Base-by-base conservation (phyloP, 306 rosid genomes). In the Coriaria nepalensis region DNA sequence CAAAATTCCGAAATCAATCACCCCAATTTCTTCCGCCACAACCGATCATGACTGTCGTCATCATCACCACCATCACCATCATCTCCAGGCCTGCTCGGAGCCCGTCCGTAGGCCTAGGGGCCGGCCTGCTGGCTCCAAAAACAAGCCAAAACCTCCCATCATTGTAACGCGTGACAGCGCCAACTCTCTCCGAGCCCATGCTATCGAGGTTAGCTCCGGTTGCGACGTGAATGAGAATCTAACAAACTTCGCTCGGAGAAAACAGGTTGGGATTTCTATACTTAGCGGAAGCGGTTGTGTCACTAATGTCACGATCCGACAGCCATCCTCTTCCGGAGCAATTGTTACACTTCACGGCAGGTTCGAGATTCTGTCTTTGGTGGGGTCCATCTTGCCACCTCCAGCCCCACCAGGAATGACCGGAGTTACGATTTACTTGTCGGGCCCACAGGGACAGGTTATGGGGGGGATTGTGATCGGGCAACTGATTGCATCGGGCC, bases 91-190 rank as follows among this genome's bases (percentile, higher is more conserved):
- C 0, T 93, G 71, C 6, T 66, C 54, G 4, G 88, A 76, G 14
- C 77, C 73, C 40, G 40, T 78, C 0, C 62, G 96, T 55, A 70
- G 93, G 35, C 87, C 95, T 0, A 50, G 98, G 2, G 98, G 98
- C 10, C 66, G 98, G 12, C 98, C 98, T 0, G 59, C 98, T 0
- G 95, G 98, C 50, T 90, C 98, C 50, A 90, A 90, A 54, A 90
- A 90, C 81, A 90, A 85, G 56, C 96, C 86, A 0, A 90, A 85
- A 63, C 95, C 98, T 0, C 98, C 98, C 0, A 90, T 90, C 56
- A 90, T 90, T 68, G 87, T 90, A 54, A 85, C 94, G 2, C 85
- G 95, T 6, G 98, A 90, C 68, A 90, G 98, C 48, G 94, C 98
- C 4, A 90, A 90, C 38, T 94, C 98, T 7, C 76, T 90, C 0